A percentile compares a stretch with the other conserved stretches of the same genome.
Evolutionary conservation across 1,139 yeast genomes (phyloP).

Genomic region (Nematodospora anomalae): DNA sequence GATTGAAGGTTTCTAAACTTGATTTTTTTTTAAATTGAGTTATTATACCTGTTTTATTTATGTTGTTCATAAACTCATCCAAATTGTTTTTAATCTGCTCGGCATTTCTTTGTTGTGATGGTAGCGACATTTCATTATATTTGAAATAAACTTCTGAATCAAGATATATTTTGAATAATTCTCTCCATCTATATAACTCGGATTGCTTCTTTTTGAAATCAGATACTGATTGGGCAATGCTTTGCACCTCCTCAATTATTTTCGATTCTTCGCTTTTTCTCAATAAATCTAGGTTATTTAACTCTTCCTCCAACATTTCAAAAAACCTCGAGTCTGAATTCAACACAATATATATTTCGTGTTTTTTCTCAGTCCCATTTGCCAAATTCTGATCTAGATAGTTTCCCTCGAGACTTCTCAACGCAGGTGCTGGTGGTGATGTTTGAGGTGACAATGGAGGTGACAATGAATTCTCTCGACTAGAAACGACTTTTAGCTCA

Average conservation of each 20-base stretch:
- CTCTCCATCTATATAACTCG: slow-evolving; percentile 72
- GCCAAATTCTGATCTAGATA: not conserved
- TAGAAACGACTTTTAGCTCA: slow-evolving; percentile 13
- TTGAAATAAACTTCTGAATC: slow-evolving; percentile 68
- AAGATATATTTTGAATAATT: slow-evolving; percentile 61
- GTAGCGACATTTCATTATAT: slow-evolving; percentile 45
- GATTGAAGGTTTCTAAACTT: slow-evolving; percentile 46
- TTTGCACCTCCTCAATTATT: slow-evolving; percentile 44
- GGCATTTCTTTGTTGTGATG: slow-evolving; percentile 40
- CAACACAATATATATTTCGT: slow-evolving; percentile 38
- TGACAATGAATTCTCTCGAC: slow-evolving; percentile 16
- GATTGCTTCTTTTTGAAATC: slow-evolving; percentile 30
- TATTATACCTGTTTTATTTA: slow-evolving; percentile 42
- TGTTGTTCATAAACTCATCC: slow-evolving; percentile 42
- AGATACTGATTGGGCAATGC: slow-evolving; percentile 32
- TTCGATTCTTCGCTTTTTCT: slow-evolving; percentile 45
- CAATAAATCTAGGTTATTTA: slow-evolving; percentile 50
- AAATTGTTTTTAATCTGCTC: slow-evolving; percentile 43
- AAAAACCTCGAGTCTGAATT: slow-evolving; percentile 55
- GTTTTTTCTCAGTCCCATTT: slow-evolving; percentile 10
- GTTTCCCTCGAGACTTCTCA: not conserved
- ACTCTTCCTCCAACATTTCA: slow-evolving; percentile 55
- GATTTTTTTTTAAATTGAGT: slow-evolving; percentile 49
- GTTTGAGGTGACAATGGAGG: slow-evolving; percentile 12
- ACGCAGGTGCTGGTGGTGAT: slow-evolving; percentile 8